These are phyloP conservation scores for Trebouxia gelatinosa DNA, from an alignment of 163 green algal genomes.

Conservation along the genomic window DNA sequence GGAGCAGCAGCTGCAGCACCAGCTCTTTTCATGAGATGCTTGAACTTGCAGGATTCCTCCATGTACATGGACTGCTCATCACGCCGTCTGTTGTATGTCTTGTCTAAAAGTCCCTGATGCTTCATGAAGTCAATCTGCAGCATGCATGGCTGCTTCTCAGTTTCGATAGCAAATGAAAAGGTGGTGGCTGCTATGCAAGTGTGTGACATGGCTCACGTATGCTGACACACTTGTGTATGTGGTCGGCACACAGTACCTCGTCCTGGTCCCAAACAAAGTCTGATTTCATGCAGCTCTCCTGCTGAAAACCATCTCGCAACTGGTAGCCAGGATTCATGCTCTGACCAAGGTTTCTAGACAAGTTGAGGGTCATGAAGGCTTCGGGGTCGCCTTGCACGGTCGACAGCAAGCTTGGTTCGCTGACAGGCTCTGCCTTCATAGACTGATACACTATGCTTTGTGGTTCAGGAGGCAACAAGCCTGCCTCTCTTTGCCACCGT, in stretches of 20 bases:
- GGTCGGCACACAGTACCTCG: no score
- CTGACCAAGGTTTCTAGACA: slow-evolving; percentile 4
- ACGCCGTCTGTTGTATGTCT: slow-evolving; percentile 14
- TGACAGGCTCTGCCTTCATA: neutral
- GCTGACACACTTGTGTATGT: no score
- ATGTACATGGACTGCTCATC: slow-evolving; percentile 31
- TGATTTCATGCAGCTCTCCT: slow-evolving; percentile 20
- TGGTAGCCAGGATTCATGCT: slow-evolving; percentile 24
- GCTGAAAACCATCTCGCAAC: slow-evolving; percentile 23
- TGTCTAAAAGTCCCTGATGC: slow-evolving; percentile 6
- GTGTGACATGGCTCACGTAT: no score
- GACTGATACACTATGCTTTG: neutral
- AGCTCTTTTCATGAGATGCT: slow-evolving; percentile 20
- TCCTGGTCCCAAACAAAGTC: slow-evolving; percentile 17
- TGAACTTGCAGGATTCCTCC: slow-evolving; percentile 30
- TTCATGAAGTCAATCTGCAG: slow-evolving; percentile 34
- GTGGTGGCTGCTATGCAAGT: no score
- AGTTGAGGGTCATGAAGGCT: slow-evolving; percentile 11
- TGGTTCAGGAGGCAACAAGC: slow-evolving; percentile 6
- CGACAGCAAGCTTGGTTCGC: neutral
- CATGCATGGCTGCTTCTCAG: no score
- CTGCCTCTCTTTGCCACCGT: slow-evolving; percentile 4
- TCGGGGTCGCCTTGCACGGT: slow-evolving; percentile 21
- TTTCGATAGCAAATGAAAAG: no score
- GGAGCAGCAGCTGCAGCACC: neutral